Base-by-base conservation (phyloP, 805 yeast species). In the Danielozyma ontarioensis region DNA sequence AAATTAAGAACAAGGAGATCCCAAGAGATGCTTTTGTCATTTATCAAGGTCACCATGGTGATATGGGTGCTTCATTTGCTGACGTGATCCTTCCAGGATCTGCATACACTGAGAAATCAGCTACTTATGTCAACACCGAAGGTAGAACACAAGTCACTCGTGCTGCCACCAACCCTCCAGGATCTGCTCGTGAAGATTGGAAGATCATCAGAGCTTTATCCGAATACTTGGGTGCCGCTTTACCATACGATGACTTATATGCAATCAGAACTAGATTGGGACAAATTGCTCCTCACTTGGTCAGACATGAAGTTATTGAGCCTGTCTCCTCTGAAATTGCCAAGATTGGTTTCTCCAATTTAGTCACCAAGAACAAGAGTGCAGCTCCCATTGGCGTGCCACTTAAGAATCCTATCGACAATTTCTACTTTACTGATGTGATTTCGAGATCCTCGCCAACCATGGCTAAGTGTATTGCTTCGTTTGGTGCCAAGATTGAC, bases 21-120 rank as follows among this genome's bases (percentile, higher is more conserved):
- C 94, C 95, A 45, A 68, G 70, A 57, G 93, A 85, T 55, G 86
- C 95, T 3, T 86, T 85, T 57, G 95, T 86, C 19, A 79, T 85
- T 33, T 85, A 85, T 64, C 87, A 85, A 64, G 95, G 95, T 35
- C 95, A 86, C 62, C 95, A 85, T 62, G 95, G 95, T 64, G 95
- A 85, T 49, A 59, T 74, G 15, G 95, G 95, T 46, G 95, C 95
- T 18, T 79, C 90, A 6, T 74, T 77, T 47, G 95, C 95, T 28
- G 95, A 85, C 58, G 94, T 85, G 28, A 74, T 85, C 39, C 72
- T 85, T 45, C 95, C 95, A 29, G 89, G 89, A 30, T 73, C 89
- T 23, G 95, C 95, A 25, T 86, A 81, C 72, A 86, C 95, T 25
- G 95, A 85, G 60, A 86, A 85, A 62, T 66, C 78, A 17, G 88